Evolutionary conservation across 371 early-diverging fungal species (phyloP).

Genomic region (Rhizopus microsporus): DNA sequence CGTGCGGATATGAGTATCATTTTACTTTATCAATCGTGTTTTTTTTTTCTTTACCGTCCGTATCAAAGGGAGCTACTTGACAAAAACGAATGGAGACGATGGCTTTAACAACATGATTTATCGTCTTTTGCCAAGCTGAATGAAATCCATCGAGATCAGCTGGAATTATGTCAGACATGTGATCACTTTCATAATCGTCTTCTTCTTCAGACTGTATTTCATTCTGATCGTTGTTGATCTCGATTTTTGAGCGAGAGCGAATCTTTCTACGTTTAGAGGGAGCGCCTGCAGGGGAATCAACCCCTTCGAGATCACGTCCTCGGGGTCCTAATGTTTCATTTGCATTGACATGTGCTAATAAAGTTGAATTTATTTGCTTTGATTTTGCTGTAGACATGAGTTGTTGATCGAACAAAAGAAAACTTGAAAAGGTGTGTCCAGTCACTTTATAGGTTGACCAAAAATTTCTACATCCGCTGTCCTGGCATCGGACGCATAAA

Average conservation of each 20-base stretch:
- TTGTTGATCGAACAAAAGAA: too few relatives aligned
- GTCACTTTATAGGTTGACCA: too few relatives aligned
- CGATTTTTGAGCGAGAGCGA: background rate
- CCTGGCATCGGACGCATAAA: too few relatives aligned
- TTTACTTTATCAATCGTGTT: background rate
- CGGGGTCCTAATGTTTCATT: background rate
- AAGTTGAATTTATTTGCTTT: background rate
- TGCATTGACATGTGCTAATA: background rate
- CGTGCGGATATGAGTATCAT: background rate
- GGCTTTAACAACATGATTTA: slow-evolving; percentile 71
- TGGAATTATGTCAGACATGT: background rate
- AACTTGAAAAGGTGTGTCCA: too few relatives aligned
- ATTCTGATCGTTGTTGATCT: background rate
- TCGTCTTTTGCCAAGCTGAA: slow-evolving; percentile 60
- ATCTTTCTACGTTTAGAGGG: background rate
- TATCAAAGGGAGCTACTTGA: slow-evolving; percentile 78
- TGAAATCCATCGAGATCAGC: background rate
- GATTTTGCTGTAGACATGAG: background rate
- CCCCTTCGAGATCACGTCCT: slow-evolving; percentile 1
- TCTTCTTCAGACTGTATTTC: background rate
- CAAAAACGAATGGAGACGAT: slow-evolving; percentile 79
- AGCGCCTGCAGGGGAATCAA: background rate
- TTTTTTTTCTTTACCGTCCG: slow-evolving; percentile 59
- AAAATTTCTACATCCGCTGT: too few relatives aligned
- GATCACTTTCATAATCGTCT: background rate